These are phyloP conservation scores for Trypanosoma rangeli DNA, from an alignment of 208 protist genomes.

Conservation along the genomic window DNA sequence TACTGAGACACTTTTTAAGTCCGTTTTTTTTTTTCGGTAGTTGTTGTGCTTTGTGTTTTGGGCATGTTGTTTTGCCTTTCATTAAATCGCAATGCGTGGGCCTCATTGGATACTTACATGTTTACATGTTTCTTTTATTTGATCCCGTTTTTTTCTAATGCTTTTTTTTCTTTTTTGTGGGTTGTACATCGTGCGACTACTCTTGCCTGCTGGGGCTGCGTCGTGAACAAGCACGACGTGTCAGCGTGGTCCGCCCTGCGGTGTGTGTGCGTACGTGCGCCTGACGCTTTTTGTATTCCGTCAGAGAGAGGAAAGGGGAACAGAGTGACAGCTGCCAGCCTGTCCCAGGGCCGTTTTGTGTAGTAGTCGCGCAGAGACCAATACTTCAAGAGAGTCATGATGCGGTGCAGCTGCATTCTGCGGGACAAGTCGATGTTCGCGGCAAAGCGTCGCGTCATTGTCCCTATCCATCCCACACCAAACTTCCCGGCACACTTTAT, in stretches of 20 bases:
- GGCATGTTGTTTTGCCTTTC: too few relatives aligned
- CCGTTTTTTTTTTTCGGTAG: too few relatives aligned
- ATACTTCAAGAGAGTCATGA: conserved; percentile 28
- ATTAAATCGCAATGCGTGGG: too few relatives aligned
- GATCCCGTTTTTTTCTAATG: neutral
- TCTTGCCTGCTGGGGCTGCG: neutral
- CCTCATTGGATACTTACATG: too few relatives aligned
- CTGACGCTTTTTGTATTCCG: neutral
- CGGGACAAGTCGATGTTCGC: conserved; percentile 92
- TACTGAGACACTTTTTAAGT: too few relatives aligned
- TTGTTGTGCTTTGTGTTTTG: too few relatives aligned
- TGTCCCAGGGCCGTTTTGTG: neutral
- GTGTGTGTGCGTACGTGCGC: neutral
- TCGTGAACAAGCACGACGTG: neutral
- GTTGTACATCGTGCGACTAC: neutral
- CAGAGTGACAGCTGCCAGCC: too few relatives aligned
- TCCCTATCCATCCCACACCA: conserved; percentile 85
- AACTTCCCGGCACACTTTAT: conserved; percentile 82
- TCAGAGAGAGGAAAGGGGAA: neutral
- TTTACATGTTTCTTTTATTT: too few relatives aligned
- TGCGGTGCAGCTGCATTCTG: conserved; percentile 40
- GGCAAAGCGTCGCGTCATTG: conserved; percentile 88
- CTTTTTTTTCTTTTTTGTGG: neutral
- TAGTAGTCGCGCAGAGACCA: neutral
- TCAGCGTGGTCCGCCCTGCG: neutral